phyloP scores from a whole-genome alignment of 1,284 basidiomycete species.

The Papiliotrema nemorosa region DNA sequence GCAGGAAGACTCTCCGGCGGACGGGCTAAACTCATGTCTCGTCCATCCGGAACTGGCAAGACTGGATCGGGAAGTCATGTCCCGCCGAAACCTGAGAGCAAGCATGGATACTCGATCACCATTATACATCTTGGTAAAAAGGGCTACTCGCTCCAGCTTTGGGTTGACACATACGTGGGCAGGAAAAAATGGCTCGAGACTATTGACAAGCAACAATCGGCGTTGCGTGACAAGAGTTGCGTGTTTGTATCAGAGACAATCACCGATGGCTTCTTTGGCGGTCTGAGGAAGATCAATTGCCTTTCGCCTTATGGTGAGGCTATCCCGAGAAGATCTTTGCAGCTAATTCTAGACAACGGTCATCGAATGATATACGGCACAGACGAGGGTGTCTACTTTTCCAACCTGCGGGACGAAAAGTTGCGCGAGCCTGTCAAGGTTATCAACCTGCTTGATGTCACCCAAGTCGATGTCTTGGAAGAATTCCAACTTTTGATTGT shows the following conservation, averaged over 20 bases:
- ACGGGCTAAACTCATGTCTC: constrained; percentile 52
- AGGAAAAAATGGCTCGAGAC: constrained; percentile 94
- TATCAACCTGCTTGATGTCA: constrained; percentile 80
- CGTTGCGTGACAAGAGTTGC: constrained; percentile 75
- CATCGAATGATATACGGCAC: constrained; percentile 91
- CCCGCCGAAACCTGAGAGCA: constrained; percentile 62
- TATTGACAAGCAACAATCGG: constrained; percentile 84
- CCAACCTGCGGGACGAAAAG: constrained; percentile 69
- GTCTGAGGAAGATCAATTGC: constrained; percentile 82
- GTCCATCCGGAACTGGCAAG: constrained; percentile 42
- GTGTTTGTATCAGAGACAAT: constrained; percentile 84
- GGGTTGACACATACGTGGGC: constrained; percentile 80
- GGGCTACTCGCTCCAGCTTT: constrained; percentile 87
- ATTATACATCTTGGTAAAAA: constrained; percentile 91
- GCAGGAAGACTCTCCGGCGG: constrained; percentile 42
- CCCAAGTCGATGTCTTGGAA: constrained; percentile 94
- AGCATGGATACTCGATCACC: constrained; percentile 86
- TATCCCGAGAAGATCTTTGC: too few species aligned
- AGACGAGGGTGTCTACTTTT: constrained; percentile 93
- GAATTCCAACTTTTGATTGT: constrained; percentile 95
- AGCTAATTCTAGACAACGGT: constrained; percentile 82
- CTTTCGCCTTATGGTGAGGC: constrained; percentile 87
- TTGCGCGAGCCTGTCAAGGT: constrained; percentile 85
- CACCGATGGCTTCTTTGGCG: constrained; percentile 82
- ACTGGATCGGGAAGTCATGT: constrained; percentile 25